A percentile compares a stretch with the other conserved stretches of the same genome.
These are phyloP conservation scores for Astrothelium subdiscretum DNA, from an alignment of 495 filamentous ascomycete species.

Conservation along the genomic window DNA sequence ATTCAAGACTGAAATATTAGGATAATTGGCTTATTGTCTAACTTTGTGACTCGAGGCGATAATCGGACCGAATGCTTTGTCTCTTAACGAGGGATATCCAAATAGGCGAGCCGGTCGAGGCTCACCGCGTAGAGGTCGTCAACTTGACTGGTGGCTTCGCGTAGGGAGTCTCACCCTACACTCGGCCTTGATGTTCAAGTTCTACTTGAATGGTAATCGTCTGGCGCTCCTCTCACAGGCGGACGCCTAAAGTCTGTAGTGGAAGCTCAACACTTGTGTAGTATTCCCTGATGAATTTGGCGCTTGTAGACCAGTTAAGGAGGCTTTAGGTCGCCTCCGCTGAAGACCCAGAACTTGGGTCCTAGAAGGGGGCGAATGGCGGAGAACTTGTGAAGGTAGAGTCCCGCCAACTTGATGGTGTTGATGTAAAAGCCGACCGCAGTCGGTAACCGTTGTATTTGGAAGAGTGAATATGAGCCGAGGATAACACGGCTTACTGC, in stretches of 20 bases:
- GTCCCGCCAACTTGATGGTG: slow-evolving; percentile 95
- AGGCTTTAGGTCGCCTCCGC: slow-evolving; percentile 92
- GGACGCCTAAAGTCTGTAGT: not conserved
- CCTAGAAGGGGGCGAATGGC: slow-evolving; percentile 87
- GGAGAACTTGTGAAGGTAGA: slow-evolving; percentile 61
- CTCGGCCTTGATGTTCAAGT: slow-evolving; percentile 25
- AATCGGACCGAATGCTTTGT: slow-evolving; percentile 7
- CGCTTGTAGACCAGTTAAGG: slow-evolving; percentile 66
- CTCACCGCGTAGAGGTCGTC: slow-evolving; percentile 25
- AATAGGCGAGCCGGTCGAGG: slow-evolving; percentile 28
- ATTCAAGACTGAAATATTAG: not conserved
- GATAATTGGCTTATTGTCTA: slow-evolving; percentile 8
- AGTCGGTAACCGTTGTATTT: not conserved
- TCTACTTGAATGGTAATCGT: not conserved
- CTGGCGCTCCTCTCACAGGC: not conserved
- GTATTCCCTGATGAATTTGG: slow-evolving; percentile 6
- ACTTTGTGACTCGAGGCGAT: slow-evolving; percentile 18
- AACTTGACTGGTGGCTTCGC: slow-evolving; percentile 29
- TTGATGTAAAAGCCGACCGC: slow-evolving; percentile 20
- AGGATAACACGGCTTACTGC: not conserved
- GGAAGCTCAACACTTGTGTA: not conserved
- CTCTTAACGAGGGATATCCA: not conserved
- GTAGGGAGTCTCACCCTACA: slow-evolving; percentile 34
- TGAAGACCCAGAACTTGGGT: slow-evolving; percentile 83
- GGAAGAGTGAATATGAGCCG: not conserved